These are phyloP conservation scores for Bruguiera hainesii DNA, from an alignment of 441 rosid genomes.

Conservation along the genomic window DNA sequence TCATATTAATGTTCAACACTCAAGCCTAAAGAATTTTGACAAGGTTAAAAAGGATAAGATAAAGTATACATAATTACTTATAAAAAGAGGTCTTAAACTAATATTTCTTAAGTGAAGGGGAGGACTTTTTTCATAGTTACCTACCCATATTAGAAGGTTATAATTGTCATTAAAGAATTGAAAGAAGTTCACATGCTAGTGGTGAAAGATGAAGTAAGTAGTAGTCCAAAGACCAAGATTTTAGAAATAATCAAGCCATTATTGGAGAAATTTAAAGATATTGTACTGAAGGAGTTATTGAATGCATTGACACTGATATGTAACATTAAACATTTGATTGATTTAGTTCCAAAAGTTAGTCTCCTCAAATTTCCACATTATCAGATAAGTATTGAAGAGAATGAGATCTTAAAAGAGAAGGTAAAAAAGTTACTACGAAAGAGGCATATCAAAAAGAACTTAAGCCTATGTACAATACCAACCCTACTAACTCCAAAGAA, in stretches of 20 bases:
- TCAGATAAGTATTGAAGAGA: background rate
- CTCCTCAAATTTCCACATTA: background rate
- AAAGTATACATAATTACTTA: background rate
- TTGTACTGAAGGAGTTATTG: background rate
- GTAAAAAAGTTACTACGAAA: background rate
- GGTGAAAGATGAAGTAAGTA: background rate
- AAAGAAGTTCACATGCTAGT: background rate
- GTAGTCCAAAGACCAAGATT: background rate
- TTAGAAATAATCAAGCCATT: background rate
- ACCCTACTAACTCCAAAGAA: background rate
- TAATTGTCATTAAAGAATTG: accelerated
- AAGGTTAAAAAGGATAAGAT: background rate
- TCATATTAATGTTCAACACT: background rate
- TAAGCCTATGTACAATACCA: background rate
- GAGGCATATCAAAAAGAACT: background rate
- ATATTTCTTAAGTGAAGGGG: background rate
- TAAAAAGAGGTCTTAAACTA: background rate
- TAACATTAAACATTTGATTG: background rate
- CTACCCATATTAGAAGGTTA: too few species aligned
- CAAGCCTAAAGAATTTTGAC: background rate
- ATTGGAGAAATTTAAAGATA: background rate
- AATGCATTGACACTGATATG: background rate
- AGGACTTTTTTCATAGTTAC: background rate
- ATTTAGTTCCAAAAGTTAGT: background rate
- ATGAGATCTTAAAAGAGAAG: background rate